Percentiles rank a stretch among this genome's conserved stretches.
phyloP scores from a whole-genome alignment of 2,329 filamentous ascomycete genomes.

The Fusarium armeniacum region DNA sequence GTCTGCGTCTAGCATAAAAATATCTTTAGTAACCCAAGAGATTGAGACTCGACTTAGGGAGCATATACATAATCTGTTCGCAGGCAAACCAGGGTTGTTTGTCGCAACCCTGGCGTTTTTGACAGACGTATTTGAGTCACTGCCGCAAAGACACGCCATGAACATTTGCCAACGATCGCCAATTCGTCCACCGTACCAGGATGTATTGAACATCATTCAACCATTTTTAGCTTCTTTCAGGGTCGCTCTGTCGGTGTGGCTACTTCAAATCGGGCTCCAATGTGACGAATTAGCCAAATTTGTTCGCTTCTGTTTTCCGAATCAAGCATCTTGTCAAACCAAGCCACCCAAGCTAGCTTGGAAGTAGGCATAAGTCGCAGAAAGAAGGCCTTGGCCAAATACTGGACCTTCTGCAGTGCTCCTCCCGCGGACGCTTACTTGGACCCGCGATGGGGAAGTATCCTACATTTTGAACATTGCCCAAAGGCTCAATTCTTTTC shows the following conservation, averaged over 20 bases:
- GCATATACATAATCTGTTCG: neutral
- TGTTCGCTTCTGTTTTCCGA: slow-evolving; percentile 60
- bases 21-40: neutral
- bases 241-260: slow-evolving; percentile 25
- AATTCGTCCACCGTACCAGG: neutral
- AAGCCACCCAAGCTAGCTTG: slow-evolving; percentile 21
- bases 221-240: slow-evolving; percentile 7
- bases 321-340: slow-evolving; percentile 51
- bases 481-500: slow-evolving; percentile 1
- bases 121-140: neutral
- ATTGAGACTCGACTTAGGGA: too few relatives aligned
- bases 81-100: neutral
- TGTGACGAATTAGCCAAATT: slow-evolving; percentile 49
- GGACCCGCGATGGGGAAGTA: slow-evolving; percentile 30
- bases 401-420: slow-evolving; percentile 37
- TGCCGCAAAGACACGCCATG: slow-evolving; percentile 1
- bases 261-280: slow-evolving; percentile 36
- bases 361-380: slow-evolving; percentile 23
- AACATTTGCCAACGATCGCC: neutral
- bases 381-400: slow-evolving; percentile 28
- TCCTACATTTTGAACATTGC: slow-evolving; percentile 5
- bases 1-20: neutral
- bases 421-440: slow-evolving; percentile 41
- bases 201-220: slow-evolving; percentile 8
- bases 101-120: neutral